A percentile compares a stretch with the other conserved stretches of the same genome.
These are phyloP conservation scores for Fusarium virguliforme DNA, from an alignment of 2,329 filamentous ascomycete species.

Conservation along the genomic window DNA sequence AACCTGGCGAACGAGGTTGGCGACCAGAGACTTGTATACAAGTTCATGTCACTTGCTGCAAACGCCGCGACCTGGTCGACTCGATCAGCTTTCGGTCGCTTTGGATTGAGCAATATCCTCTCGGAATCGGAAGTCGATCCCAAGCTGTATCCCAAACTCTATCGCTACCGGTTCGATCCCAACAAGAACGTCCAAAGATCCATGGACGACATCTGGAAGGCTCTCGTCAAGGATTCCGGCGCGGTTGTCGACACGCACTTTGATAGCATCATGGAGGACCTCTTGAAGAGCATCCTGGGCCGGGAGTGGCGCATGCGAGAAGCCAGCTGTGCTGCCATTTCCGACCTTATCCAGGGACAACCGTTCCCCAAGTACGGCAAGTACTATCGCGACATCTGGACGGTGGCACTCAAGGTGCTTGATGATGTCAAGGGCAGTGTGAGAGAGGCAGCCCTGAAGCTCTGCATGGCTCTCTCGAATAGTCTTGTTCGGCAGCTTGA, in stretches of 20 bases:
- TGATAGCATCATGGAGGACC: slow-evolving; percentile 88
- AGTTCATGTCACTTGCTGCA: slow-evolving; percentile 97
- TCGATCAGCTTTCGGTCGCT: slow-evolving; percentile 94
- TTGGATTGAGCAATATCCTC: slow-evolving; percentile 92
- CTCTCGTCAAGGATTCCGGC: slow-evolving; percentile 90
- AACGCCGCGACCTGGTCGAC: slow-evolving; percentile 98
- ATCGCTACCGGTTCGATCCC: slow-evolving; percentile 94
- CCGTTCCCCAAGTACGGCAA: slow-evolving; percentile 84
- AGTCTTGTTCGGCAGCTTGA: slow-evolving; percentile 89
- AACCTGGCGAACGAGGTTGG: slow-evolving; percentile 96
- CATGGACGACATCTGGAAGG: slow-evolving; percentile 98
- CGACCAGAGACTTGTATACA: slow-evolving; percentile 95
- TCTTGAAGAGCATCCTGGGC: slow-evolving; percentile 87
- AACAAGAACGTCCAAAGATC: slow-evolving; percentile 93
- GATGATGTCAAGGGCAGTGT: slow-evolving; percentile 98
- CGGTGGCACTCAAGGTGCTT: slow-evolving; percentile 87
- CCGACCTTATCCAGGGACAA: slow-evolving; percentile 88
- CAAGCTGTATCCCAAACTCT: slow-evolving; percentile 95
- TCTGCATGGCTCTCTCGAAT: slow-evolving; percentile 88
- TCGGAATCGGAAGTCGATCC: slow-evolving; percentile 91
- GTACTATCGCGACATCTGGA: slow-evolving; percentile 89
- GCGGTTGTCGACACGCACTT: slow-evolving; percentile 86
- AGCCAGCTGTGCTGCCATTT: slow-evolving; percentile 91
- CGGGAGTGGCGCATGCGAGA: slow-evolving; percentile 95
- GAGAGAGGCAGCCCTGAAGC: slow-evolving; percentile 81